Base-by-base conservation (phyloP, 1,139 yeast genomes). In the Suhomyces panamericanus region DNA sequence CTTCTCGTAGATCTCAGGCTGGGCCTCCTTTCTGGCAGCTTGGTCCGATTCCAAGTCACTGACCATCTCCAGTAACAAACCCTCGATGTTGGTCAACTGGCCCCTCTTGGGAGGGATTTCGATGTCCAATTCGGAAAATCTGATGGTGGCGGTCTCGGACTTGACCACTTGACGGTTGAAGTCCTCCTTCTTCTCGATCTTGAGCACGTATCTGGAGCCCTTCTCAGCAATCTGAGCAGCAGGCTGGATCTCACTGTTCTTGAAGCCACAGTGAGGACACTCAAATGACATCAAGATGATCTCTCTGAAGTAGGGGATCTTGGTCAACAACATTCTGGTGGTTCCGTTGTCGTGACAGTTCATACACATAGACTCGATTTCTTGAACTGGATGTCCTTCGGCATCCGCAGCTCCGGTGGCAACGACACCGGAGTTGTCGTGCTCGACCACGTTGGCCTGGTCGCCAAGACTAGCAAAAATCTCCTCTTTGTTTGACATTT, bases 51-150 rank as follows among this genome's bases (percentile, higher is more conserved):
- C 73, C 53, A 95, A 77, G 63, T 93, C 97, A n/a, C 78, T 86
- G 48, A 85, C 73, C 85, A 90, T 89, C 63, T 90, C 97, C 28
- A 75, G 63, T 45, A 95, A 73, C 36, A 95, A 67, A 29, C 99
- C 99, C 66, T 95, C 99, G 24, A 90, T 83, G 29, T 91, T 91
- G 39, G 96, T 88, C 54, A 93, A 73, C 61, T 91, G 96, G 35
- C 99, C 99, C 56, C 90, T 78, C 66, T 90, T 87, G 32, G 98
- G 89, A 6, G 99, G 99, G 48, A 95, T 91, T 66, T 93, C 99
- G 48, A 93, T 81, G 52, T 90, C 97, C 49, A 95, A 72, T 64
- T 91, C 96, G 13, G 78, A 72, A 60, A 95, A 90, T 59, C 77
- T 81, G 64, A 91, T 86, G n/a, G 83, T 72, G 32, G 96, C 91